A percentile compares a stretch with the other conserved stretches of the same genome.
These are phyloP conservation scores for Citrus glauca DNA, from an alignment of 345 rosid genomes.

Conservation along the genomic window DNA sequence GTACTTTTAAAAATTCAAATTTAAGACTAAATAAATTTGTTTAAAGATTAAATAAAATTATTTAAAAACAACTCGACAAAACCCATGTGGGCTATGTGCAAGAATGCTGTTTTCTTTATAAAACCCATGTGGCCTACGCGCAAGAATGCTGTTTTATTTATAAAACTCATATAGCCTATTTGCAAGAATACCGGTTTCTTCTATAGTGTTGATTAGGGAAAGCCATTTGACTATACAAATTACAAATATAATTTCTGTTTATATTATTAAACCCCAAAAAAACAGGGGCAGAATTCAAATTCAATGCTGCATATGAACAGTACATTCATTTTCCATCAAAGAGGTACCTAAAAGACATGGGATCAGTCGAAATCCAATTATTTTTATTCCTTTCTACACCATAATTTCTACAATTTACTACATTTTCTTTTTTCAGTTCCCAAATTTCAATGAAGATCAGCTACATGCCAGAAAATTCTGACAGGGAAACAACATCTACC, in stretches of 20 bases:
- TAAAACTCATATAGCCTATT: too few species aligned
- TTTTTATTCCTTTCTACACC: slow-evolving; percentile 16
- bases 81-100: too few species aligned
- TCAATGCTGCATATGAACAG: background rate
- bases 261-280: background rate
- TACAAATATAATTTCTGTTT: background rate
- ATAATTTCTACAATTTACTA: slow-evolving; percentile 5
- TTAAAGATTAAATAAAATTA: too few species aligned
- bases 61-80: too few species aligned
- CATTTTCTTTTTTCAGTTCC: background rate
- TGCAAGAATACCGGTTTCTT: too few species aligned
- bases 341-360: background rate
- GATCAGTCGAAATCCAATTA: background rate
- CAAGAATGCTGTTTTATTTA: too few species aligned
- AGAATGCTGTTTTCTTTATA: too few species aligned
- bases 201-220: too few species aligned
- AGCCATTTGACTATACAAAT: background rate
- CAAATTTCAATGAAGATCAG: slow-evolving; percentile 4
- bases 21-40: too few species aligned
- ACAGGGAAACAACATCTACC: slow-evolving; percentile 5
- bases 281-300: background rate
- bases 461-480: slow-evolving; percentile 6
- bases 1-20: too few species aligned
- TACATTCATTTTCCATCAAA: background rate
- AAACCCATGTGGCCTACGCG: too few species aligned